Conservation (phyloP, 768 basidiomycete genomes). For the Cyathus striatus region DNA sequence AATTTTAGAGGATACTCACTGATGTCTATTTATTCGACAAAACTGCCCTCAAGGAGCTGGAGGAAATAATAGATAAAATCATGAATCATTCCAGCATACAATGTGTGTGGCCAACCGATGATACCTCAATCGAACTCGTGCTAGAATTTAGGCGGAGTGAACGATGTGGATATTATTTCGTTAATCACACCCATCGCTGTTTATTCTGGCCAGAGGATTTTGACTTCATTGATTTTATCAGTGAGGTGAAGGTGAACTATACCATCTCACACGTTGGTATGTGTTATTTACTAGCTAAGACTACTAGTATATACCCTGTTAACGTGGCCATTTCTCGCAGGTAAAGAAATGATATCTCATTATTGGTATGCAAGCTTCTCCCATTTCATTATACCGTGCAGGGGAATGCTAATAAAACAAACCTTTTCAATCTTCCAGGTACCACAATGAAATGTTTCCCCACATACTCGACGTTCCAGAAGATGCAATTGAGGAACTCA, state of each 20-base stretch:
- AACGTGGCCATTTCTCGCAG: conserved; percentile 12
- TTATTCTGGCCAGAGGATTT: conserved; percentile 52
- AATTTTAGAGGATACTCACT: conserved; percentile 8
- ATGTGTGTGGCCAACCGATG: conserved; percentile 8
- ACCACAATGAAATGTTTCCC: conserved; percentile 31
- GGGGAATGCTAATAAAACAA: background rate
- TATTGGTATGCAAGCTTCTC: conserved; percentile 35
- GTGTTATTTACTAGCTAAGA: conserved; percentile 2
- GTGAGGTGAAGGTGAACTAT: conserved; percentile 25
- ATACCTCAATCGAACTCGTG: conserved; percentile 10
- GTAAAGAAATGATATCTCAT: conserved; percentile 30
- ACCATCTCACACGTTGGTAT: conserved; percentile 28
- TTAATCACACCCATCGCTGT: conserved; percentile 32
- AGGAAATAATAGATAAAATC: conserved; percentile 9
- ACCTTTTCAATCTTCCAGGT: too few species aligned
- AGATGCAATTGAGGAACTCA: conserved; percentile 24
- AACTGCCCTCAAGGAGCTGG: conserved; percentile 4
- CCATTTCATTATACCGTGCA: background rate
- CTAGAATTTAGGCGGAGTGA: conserved; percentile 11
- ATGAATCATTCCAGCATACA: conserved; percentile 6
- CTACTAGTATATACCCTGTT: too few species aligned
- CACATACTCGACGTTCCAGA: conserved; percentile 14
- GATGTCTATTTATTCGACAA: conserved; percentile 19
- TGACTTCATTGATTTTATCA: conserved; percentile 19
- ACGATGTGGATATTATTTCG: conserved; percentile 42